Base-by-base conservation (phyloP, 805 yeast genomes). In the Cyberlindnera lachancei region DNA sequence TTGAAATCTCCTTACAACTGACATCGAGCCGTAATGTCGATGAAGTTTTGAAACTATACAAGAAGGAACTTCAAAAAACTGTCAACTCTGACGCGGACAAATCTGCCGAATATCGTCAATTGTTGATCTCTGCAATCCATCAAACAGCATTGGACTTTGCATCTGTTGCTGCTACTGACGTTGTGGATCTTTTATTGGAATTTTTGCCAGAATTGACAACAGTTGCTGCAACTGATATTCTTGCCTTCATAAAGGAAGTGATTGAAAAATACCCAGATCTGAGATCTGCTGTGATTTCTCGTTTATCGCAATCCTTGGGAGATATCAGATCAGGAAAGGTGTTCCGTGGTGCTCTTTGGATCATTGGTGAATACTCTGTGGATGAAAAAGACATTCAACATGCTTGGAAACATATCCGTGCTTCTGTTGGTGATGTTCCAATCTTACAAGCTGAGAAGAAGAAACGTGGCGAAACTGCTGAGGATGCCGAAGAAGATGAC, bases 301-400 rank as follows among this genome's bases (percentile, higher is more conserved):
- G 80, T 45, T 71, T 92, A 39, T 59, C 86, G 27, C 47, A 48
- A 7, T 64, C 85, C 11, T 66, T 92, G 52, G 74, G 74, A 18
- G 64, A 65, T 16, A 78, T 85, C 31, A 83, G 77, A 53, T 79
- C 92, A 38, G 94, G 95, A 10, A 87, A 87, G 50, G 95, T 92
- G 9, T 82, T 77, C 63, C 78, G 97, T 44, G 94, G 95, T 19
- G 86, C 94, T 1, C 66, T 94, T 38, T 92, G 99, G 99, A 79
- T 92, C 31, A 61, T 92, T 48, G 98, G 99, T 58, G 98, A 94
- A 60, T 92, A 87, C 58, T 66, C 88, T 24, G 50, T 70, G 28
- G 79, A 78, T 32, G 86, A 79, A 42, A 58, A 66, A 17, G 81
- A 81, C 32, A 77, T 92, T 40, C 82, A 81, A 55, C 70, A 68